These are phyloP conservation scores for bread wheat (Triticum aestivum) DNA, from an alignment of 176 grass and related monocot species.

Conservation along the genomic window DNA sequence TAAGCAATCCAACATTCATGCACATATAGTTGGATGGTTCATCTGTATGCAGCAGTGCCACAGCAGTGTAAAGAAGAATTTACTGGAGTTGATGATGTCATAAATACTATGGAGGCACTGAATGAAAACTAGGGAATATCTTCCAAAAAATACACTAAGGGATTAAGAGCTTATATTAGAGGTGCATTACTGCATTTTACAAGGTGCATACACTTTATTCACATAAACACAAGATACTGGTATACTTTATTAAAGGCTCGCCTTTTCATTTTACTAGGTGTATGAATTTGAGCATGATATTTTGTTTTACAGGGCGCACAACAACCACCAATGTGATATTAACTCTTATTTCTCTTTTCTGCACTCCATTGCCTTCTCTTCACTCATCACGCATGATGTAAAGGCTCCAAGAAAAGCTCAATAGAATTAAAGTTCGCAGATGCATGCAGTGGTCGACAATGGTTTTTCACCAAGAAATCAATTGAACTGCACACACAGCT, in stretches of 20 bases:
- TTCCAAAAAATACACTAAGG: background rate
- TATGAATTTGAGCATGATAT: background rate
- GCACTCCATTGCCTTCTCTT: background rate
- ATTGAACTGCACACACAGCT: background rate
- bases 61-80: background rate
- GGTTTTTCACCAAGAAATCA: background rate
- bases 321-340: background rate
- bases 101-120: background rate
- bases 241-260: slow-evolving; percentile 12
- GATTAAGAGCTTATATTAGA: background rate
- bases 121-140: background rate
- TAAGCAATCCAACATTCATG: background rate
- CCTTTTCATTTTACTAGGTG: background rate
- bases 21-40: background rate
- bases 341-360: background rate
- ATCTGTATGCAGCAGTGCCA: background rate
- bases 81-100: background rate
- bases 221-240: background rate
- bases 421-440: background rate
- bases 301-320: background rate
- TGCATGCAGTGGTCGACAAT: background rate
- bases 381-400: background rate
- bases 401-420: background rate
- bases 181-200: background rate
- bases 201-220: background rate